A percentile compares a stretch with the other conserved stretches of the same genome.
Evolutionary conservation across 2,329 filamentous ascomycete species (phyloP).

Genomic region (Stagonosporopsis chrysanthemi): DNA sequence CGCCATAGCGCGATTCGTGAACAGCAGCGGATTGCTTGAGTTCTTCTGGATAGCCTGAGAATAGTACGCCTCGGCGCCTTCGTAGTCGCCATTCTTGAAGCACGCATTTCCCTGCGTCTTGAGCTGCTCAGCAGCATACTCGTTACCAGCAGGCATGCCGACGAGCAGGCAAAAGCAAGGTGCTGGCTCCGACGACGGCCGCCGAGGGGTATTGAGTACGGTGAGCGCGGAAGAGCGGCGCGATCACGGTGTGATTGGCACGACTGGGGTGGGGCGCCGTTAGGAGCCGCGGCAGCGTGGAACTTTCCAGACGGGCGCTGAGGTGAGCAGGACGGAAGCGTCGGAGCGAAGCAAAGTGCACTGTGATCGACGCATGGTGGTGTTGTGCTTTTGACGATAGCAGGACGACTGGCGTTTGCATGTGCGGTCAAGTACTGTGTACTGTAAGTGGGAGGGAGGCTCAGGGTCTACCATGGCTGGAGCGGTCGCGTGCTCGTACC

Average conservation of each 20-base stretch:
- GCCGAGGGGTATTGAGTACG: conserved; percentile 2
- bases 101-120: conserved; percentile 66
- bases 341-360: conserved; percentile 3
- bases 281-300: conserved; percentile 23
- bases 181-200: neutral
- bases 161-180: neutral
- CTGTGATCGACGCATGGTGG: neutral
- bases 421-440: neutral
- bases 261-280: conserved; percentile 27
- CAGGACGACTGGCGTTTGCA: neutral
- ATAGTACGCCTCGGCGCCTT: conserved; percentile 72
- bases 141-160: conserved; percentile 41
- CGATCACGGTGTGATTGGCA: conserved; percentile 35
- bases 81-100: conserved; percentile 71
- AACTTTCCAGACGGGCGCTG: conserved; percentile 35
- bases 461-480: conserved; percentile 7
- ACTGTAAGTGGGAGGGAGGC: neutral
- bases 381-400: neutral
- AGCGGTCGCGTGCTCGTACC: conserved; percentile 6
- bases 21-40: conserved; percentile 77
- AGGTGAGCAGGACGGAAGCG: conserved; percentile 18
- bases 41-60: conserved; percentile 82
- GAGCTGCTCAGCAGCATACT: conserved; percentile 55
- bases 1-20: conserved; percentile 88
- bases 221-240: conserved; percentile 28